Conservation (phyloP, 1,284 basidiomycete species). For the Singerocomus inundabilis region DNA sequence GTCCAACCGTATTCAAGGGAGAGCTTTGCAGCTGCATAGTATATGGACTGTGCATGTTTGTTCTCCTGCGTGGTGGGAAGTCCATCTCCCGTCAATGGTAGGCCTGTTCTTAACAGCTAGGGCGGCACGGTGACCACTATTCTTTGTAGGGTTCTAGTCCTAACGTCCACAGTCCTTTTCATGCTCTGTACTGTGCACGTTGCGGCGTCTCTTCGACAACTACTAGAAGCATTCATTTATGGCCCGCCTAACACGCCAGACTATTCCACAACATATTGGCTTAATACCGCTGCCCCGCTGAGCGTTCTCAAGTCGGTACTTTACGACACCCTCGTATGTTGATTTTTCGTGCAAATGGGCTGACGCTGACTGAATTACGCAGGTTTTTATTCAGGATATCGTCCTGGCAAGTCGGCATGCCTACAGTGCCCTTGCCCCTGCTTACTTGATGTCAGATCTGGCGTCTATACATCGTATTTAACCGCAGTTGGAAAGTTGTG, state of each 20-base stretch:
- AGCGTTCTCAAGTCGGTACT: background rate
- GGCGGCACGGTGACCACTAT: background rate
- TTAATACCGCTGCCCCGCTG: no score
- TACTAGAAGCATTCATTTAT: slow-evolving; percentile 6
- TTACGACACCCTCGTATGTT: background rate
- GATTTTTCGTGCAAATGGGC: background rate
- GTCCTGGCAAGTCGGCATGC: no score
- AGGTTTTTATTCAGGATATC: no score
- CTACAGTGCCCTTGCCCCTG: no score
- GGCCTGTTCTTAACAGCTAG: no score
- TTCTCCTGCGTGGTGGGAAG: background rate
- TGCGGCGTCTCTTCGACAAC: background rate
- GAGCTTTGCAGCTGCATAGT: background rate
- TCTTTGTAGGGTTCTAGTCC: background rate
- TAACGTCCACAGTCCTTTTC: background rate
- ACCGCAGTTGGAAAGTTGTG: no score
- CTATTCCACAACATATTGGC: slow-evolving; percentile 2
- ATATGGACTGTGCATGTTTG: background rate
- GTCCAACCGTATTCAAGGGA: no score
- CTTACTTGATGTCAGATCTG: no score
- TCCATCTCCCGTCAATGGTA: no score
- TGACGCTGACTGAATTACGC: background rate
- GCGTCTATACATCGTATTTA: no score
- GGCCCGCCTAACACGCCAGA: background rate
- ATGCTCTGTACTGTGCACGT: background rate